A percentile compares a stretch with the other conserved stretches of the same genome.
Evolutionary conservation across 257 asterid species (phyloP).

Genomic region (Sherardia arvensis): DNA sequence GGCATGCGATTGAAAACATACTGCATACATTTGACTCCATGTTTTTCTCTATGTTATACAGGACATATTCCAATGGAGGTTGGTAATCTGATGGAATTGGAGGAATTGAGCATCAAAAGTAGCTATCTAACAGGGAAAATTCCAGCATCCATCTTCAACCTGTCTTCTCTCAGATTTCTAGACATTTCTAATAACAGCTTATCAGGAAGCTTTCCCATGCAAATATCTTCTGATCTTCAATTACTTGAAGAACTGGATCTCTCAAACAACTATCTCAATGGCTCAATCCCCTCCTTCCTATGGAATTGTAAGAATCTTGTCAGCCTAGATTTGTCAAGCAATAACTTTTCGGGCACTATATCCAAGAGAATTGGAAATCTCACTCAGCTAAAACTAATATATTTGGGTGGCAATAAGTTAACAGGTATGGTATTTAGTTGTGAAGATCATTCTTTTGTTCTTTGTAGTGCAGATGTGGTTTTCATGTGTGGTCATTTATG

Average conservation of each 20-base stretch:
- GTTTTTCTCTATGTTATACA: neutral
- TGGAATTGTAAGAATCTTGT: conserved; percentile 27
- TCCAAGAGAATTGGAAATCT: conserved; percentile 13
- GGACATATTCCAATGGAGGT: conserved; percentile 36
- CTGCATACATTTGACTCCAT: neutral
- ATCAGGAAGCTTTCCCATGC: conserved; percentile 34
- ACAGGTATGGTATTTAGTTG: conserved; percentile 12
- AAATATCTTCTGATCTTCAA: conserved; percentile 16
- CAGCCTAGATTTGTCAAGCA: conserved; percentile 13
- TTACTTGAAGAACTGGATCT: conserved; percentile 25
- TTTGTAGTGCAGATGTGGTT: neutral
- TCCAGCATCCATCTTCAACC: conserved; percentile 22
- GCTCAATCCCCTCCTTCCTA: conserved; percentile 25
- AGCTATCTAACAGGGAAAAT: conserved; percentile 19
- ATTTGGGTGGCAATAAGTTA: conserved; percentile 3
- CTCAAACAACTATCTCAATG: conserved; percentile 23
- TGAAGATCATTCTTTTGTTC: neutral
- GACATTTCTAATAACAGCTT: conserved; percentile 28
- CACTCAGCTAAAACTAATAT: conserved; percentile 5
- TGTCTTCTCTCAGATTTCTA: conserved; percentile 13
- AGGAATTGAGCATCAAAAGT: conserved; percentile 7
- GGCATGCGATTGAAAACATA: neutral
- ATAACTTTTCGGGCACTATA: conserved; percentile 26
- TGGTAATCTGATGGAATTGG: conserved; percentile 30
- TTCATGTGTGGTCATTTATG: neutral